Evolutionary conservation across 371 early-diverging fungal species (phyloP).

Genomic region (Saksenaea oblongispora): DNA sequence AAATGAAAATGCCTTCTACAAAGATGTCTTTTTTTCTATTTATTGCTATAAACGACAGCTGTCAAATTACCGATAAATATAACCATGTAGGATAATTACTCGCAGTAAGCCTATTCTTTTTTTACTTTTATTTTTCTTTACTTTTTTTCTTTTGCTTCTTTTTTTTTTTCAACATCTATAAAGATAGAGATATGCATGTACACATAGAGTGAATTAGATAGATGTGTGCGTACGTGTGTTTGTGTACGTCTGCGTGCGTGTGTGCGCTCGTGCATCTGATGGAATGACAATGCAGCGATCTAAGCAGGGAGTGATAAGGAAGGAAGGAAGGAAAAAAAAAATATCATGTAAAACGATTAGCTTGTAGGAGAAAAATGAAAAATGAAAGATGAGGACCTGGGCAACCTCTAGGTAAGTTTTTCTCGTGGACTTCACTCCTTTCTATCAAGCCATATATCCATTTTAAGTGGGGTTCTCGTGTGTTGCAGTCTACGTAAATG

Average conservation of each 20-base stretch:
- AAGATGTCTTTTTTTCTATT: no score
- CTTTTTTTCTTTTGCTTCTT: no score
- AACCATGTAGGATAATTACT: no score
- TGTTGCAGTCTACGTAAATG: neutral
- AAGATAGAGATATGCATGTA: no score
- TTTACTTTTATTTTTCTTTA: no score
- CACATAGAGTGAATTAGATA: no score
- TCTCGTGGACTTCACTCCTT: neutral
- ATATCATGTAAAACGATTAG: neutral
- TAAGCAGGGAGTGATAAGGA: neutral
- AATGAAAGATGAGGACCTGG: neutral
- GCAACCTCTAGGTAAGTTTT: neutral
- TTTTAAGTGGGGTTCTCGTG: conserved; percentile 2
- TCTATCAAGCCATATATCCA: neutral
- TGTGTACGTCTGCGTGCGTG: neutral
- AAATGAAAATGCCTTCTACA: neutral
- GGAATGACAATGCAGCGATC: neutral
- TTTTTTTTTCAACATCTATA: no score
- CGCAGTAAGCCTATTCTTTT: no score
- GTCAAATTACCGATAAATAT: no score
- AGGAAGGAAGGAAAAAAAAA: neutral
- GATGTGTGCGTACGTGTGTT: neutral
- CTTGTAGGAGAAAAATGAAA: neutral
- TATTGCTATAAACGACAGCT: no score
- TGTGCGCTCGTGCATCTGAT: conserved; percentile 26